Evolutionary conservation across 768 basidiomycete species (phyloP).

Genomic region (Lepiota venenata): DNA sequence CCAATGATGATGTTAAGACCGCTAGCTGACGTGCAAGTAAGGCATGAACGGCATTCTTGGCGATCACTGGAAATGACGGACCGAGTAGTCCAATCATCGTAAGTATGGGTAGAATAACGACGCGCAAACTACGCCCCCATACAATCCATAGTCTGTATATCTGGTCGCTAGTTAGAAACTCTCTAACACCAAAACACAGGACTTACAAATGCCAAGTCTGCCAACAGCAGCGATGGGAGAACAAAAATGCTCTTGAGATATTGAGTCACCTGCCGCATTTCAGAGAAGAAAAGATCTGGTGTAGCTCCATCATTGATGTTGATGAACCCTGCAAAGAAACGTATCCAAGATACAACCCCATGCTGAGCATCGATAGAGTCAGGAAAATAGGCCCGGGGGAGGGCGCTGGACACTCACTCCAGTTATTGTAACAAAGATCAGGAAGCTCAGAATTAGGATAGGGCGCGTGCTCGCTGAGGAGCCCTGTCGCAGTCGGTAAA

Average conservation of each 20-base stretch:
- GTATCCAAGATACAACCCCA: conserved; percentile 8
- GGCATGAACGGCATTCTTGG: neutral
- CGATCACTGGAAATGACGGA: neutral
- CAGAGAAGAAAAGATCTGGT: neutral
- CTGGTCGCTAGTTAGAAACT: neutral
- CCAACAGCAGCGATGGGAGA: neutral
- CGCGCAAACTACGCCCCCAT: neutral
- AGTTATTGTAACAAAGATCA: conserved; percentile 6
- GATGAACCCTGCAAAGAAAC: conserved; percentile 1
- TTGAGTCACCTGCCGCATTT: neutral
- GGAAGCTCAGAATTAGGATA: neutral
- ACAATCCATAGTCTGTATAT: conserved; percentile 12
- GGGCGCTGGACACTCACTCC: conserved; percentile 1
- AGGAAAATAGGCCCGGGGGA: neutral
- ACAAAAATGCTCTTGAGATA: neutral
- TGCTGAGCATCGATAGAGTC: neutral
- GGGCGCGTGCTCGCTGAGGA: neutral
- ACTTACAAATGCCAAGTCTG: neutral
- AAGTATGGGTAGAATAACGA: neutral
- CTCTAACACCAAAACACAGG: neutral
- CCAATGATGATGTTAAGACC: conserved; percentile 1
- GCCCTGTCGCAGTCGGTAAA: too few species aligned
- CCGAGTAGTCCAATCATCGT: neutral
- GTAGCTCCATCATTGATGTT: neutral
- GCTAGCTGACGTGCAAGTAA: neutral